Evolutionary conservation across 495 filamentous ascomycete species (phyloP).

Genomic region (Neurospora sublineolata): DNA sequence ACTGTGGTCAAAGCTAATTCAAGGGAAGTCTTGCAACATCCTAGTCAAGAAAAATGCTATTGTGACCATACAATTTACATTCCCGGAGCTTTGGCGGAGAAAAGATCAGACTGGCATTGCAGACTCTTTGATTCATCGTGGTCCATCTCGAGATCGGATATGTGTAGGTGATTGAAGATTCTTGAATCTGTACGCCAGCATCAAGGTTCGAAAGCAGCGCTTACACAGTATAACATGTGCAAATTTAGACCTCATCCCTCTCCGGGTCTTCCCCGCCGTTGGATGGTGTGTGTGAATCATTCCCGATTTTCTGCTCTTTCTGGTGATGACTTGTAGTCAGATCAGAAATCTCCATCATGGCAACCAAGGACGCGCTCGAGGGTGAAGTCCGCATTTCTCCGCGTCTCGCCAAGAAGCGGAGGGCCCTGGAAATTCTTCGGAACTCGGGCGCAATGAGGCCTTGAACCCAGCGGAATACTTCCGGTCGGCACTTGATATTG

Average conservation of each 20-base stretch:
- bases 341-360: not conserved
- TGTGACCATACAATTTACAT: not conserved
- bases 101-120: not conserved
- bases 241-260: not conserved
- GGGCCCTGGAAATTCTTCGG: not conserved
- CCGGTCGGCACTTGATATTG: not conserved
- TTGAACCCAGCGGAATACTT: not conserved
- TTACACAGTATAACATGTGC: not conserved
- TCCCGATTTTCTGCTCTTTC: not conserved
- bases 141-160: not conserved
- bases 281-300: not conserved
- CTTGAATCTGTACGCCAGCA: not conserved
- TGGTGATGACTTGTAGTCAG: not conserved
- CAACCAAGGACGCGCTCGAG: not conserved
- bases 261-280: not conserved
- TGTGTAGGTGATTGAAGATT: not conserved
- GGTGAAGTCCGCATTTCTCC: not conserved
- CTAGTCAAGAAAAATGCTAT: too few species aligned
- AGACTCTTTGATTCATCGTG: not conserved
- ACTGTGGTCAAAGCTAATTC: not conserved
- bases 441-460: not conserved
- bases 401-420: not conserved
- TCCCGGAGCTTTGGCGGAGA: not conserved
- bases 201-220: not conserved
- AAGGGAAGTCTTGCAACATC: not conserved